A percentile compares a stretch with the other conserved stretches of the same genome.
Evolutionary conservation across 2,329 filamentous ascomycete genomes (phyloP).

Genomic region (Achaetomium macrosporum): DNA sequence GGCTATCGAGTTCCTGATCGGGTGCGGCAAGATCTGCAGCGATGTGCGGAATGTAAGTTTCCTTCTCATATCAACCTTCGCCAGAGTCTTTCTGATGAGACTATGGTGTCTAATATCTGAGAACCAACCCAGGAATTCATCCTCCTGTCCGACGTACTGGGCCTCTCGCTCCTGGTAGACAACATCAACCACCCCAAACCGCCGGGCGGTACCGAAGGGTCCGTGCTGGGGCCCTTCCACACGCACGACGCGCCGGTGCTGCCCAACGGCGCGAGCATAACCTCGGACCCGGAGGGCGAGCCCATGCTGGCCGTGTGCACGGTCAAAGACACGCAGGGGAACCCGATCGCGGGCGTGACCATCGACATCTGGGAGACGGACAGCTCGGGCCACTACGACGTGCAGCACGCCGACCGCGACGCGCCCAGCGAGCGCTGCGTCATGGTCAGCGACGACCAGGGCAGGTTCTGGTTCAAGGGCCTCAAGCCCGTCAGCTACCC

Average conservation of each 20-base stretch:
- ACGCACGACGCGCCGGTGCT: slow-evolving; percentile 65
- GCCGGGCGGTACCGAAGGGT: slow-evolving; percentile 63
- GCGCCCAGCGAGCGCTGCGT: slow-evolving; percentile 68
- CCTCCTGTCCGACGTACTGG: slow-evolving; percentile 72
- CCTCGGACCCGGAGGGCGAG: slow-evolving; percentile 62
- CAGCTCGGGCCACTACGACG: slow-evolving; percentile 73
- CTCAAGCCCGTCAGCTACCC: slow-evolving; percentile 82
- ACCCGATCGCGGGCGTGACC: slow-evolving; percentile 59
- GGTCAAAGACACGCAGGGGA: slow-evolving; percentile 58
- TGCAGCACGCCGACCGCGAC: slow-evolving; percentile 62
- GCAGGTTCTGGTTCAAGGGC: slow-evolving; percentile 77
- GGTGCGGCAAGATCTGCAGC: slow-evolving; percentile 65
- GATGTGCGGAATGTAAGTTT: slow-evolving; percentile 64
- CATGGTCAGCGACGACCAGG: slow-evolving; percentile 57
- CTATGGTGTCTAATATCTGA: background rate
- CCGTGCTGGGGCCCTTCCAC: slow-evolving; percentile 77
- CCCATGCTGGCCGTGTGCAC: slow-evolving; percentile 69
- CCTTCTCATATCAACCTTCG: background rate
- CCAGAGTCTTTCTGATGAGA: background rate
- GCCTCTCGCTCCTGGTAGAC: slow-evolving; percentile 74
- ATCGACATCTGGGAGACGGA: slow-evolving; percentile 86
- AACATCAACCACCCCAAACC: slow-evolving; percentile 80
- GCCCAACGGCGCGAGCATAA: slow-evolving; percentile 55
- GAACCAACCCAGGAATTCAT: slow-evolving; percentile 60
- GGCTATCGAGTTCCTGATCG: slow-evolving; percentile 64